These are phyloP conservation scores for Fusarium aywerte DNA, from an alignment of 2,329 filamentous ascomycete genomes.

Conservation along the genomic window DNA sequence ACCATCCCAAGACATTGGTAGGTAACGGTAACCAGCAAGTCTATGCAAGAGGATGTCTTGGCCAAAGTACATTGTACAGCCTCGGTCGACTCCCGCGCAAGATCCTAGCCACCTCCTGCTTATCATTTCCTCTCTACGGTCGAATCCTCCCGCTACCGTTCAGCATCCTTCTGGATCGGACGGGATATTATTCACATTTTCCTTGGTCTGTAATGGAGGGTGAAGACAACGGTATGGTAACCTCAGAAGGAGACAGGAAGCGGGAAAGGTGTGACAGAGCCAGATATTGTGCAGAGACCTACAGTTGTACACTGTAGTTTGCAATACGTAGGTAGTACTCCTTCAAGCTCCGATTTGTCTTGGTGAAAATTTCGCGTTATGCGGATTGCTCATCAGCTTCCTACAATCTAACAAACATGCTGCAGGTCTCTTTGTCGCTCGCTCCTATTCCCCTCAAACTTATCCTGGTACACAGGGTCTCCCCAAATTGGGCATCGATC, in stretches of 20 bases:
- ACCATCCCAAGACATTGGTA: slow-evolving; percentile 1
- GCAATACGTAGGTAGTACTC: background rate
- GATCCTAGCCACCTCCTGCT: slow-evolving; percentile 27
- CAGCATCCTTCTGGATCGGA: slow-evolving; percentile 19
- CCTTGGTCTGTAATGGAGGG: slow-evolving; percentile 34
- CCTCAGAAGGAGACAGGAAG: background rate
- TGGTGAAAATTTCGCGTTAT: slow-evolving; percentile 7
- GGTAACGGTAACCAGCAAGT: slow-evolving; percentile 7
- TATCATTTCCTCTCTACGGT: slow-evolving; percentile 24
- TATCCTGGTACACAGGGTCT: slow-evolving; percentile 6
- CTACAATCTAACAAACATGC: background rate
- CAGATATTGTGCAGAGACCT: slow-evolving; percentile 32
- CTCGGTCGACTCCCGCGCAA: slow-evolving; percentile 37
- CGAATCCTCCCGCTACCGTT: slow-evolving; percentile 13
- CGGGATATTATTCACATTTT: slow-evolving; percentile 32
- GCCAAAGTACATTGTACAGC: slow-evolving; percentile 24
- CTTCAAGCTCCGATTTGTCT: background rate
- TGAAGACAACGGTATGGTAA: slow-evolving; percentile 8
- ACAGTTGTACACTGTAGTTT: slow-evolving; percentile 8
- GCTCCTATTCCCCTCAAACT: slow-evolving; percentile 2
- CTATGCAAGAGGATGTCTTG: background rate
- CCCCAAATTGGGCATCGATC: slow-evolving; percentile 24
- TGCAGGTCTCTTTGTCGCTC: slow-evolving; percentile 19
- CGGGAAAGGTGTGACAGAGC: slow-evolving; percentile 9
- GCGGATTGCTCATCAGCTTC: slow-evolving; percentile 1